Evolutionary conservation across 305 asterid genomes (phyloP).

Genomic region (Fraxinus dipetala): DNA sequence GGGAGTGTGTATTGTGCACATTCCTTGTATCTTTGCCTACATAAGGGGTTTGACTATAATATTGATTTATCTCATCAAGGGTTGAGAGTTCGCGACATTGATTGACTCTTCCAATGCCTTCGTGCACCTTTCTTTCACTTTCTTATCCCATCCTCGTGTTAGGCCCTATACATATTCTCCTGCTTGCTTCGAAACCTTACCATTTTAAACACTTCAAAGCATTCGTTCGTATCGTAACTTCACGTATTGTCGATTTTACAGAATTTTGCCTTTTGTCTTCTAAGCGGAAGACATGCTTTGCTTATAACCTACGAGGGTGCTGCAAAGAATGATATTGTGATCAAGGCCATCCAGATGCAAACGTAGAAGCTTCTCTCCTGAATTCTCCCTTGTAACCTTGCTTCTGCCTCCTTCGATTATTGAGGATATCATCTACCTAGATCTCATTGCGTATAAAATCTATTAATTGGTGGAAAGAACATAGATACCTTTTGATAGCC

Average conservation of each 20-base stretch:
- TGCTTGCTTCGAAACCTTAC: not conserved
- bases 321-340: not conserved
- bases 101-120: too few species aligned
- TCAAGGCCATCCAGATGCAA: not conserved
- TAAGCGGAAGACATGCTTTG: too few species aligned
- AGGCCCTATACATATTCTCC: not conserved
- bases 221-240: not conserved
- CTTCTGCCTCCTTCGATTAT: not conserved
- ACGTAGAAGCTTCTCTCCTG: not conserved
- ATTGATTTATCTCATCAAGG: too few species aligned
- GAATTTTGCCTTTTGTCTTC: not conserved
- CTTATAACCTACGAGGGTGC: not conserved
- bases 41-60: too few species aligned
- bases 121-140: not conserved
- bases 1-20: not conserved
- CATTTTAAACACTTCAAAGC: not conserved
- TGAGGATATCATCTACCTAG: not conserved
- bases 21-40: not conserved
- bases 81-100: too few species aligned
- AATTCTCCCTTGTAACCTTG: not conserved
- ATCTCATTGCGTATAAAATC: not conserved
- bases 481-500: not conserved
- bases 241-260: too few species aligned
- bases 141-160: too few species aligned
- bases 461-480: not conserved